A percentile compares a stretch with the other conserved stretches of the same genome.
phyloP scores from a whole-genome alignment of 345 rosid genomes.

The Abelmoschus esculentus region DNA sequence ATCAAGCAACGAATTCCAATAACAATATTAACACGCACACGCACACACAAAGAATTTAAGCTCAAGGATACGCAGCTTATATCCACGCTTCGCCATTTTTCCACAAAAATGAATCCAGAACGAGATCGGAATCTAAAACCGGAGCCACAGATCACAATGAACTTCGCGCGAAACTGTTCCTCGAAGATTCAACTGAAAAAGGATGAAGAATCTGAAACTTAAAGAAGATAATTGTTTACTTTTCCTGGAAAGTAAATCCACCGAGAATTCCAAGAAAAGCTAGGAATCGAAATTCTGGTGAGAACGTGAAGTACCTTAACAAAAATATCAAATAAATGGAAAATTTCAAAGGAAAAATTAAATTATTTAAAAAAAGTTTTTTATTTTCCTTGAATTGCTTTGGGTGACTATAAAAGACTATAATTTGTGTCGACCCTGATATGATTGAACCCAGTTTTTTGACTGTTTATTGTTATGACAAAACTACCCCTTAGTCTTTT shows the following conservation, averaged over 20 bases:
- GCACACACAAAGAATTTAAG: neutral
- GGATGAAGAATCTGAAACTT: neutral
- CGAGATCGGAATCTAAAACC: neutral
- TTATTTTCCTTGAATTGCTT: too few relatives aligned
- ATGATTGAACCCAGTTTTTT: conserved; percentile 9
- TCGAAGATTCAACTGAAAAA: neutral
- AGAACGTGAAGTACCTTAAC: neutral
- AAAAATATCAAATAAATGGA: neutral
- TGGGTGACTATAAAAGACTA: neutral
- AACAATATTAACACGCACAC: neutral
- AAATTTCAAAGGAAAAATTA: neutral
- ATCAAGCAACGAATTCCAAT: conserved; percentile 7
- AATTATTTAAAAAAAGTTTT: too few relatives aligned
- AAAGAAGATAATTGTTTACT: conserved; percentile 9
- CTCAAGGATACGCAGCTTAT: conserved; percentile 90
- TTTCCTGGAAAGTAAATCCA: conserved; percentile 26
- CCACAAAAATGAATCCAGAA: conserved; percentile 11
- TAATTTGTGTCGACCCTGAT: neutral
- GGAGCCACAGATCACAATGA: conserved; percentile 4
- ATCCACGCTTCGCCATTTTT: conserved; percentile 83
- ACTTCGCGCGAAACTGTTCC: neutral
- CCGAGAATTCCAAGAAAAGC: conserved; percentile 17
- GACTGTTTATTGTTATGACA: neutral
- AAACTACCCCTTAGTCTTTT: conserved; percentile 14
- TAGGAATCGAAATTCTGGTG: conserved; percentile 30